Evolutionary conservation across 2,329 filamentous ascomycete genomes (phyloP), one percentile per base, ranked within the genome.

Genomic region (Scorias spongiosa): DNA sequence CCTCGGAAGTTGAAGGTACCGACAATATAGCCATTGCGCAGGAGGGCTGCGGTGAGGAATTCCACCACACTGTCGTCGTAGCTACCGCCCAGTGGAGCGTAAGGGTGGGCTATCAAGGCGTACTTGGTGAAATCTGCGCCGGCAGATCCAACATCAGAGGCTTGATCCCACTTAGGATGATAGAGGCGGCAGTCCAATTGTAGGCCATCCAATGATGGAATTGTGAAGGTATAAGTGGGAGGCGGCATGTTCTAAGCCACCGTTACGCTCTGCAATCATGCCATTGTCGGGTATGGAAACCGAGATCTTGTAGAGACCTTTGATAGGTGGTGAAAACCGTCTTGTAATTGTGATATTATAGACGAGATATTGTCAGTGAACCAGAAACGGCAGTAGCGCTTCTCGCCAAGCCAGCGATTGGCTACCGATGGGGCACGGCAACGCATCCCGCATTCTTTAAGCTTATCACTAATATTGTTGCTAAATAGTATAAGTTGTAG

Each of bases 1-100:
- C 89, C 89, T 64, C 88, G 75, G 60, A 96, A 95, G 57, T 96
- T 95, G 63, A 96, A 95, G 0, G 86, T 93, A 7, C 74, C 80
- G 2, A 95, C 81, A 1, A 93, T 60, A 55, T 77, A 93, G 1
- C 84, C 84, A 42, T 70, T 65, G 4, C 71, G 66, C n/a, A 93
- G 61, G 39, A 93, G 67, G 46, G 80, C 63, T 2, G 68, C 66
- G 1, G 75, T 76, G 2, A 83, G 64, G 8, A 76, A 67, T n/a
- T 75, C 70, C 1, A 96, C 81, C 0, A 94, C 71, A 0, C 75
- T 74, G 58, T 96, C 88, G 58, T 96, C 84, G 57, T 79, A 91
- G 60, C 70, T 79, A 5, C 89, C 91, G 4, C 91, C 91, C 42
- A 96, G 67, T 0, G 85, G 80, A 29, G 85, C 86, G 58, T 96